These are phyloP conservation scores for Penicillium verrucosum DNA, from an alignment of 2,329 filamentous ascomycete genomes.

Conservation along the genomic window DNA sequence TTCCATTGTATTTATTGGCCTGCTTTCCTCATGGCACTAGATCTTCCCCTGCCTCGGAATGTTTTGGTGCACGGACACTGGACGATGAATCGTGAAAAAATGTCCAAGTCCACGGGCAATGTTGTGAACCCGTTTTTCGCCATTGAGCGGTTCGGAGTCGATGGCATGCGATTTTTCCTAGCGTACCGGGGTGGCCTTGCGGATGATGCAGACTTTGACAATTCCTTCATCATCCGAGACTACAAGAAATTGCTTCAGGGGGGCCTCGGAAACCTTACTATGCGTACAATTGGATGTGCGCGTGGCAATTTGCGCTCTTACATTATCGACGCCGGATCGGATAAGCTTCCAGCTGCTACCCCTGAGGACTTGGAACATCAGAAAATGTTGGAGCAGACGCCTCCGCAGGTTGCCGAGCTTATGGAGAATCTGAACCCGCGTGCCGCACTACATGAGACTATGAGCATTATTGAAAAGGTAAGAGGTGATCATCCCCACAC, in stretches of 20 bases:
- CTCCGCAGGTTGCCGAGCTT: constrained; percentile 45
- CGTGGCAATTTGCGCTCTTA: constrained; percentile 65
- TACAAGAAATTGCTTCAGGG: constrained; percentile 78
- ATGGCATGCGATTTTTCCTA: constrained; percentile 86
- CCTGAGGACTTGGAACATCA: constrained; percentile 38
- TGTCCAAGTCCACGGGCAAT: constrained; percentile 94
- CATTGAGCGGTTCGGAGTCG: constrained; percentile 80
- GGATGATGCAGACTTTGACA: constrained; percentile 82
- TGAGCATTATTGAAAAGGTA: constrained; percentile 61
- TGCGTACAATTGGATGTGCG: constrained; percentile 65
- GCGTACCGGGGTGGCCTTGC: constrained; percentile 72
- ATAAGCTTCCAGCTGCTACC: constrained; percentile 28
- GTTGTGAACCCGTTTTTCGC: constrained; percentile 94
- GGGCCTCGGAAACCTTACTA: constrained; percentile 76
- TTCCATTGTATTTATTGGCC: constrained; percentile 99
- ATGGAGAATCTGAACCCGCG: constrained; percentile 66
- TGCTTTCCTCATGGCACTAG: constrained; percentile 85
- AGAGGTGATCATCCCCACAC: constrained; percentile 16
- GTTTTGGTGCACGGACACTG: constrained; percentile 91
- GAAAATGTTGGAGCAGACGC: constrained; percentile 41
- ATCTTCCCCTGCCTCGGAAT: constrained; percentile 71
- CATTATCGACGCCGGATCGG: constrained; percentile 44
- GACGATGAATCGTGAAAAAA: constrained; percentile 88
- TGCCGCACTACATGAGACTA: constrained; percentile 63
- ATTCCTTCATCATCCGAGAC: constrained; percentile 66